Evolutionary conservation across 495 filamentous ascomycete genomes (phyloP).

Genomic region (Tuber melanosporum): DNA sequence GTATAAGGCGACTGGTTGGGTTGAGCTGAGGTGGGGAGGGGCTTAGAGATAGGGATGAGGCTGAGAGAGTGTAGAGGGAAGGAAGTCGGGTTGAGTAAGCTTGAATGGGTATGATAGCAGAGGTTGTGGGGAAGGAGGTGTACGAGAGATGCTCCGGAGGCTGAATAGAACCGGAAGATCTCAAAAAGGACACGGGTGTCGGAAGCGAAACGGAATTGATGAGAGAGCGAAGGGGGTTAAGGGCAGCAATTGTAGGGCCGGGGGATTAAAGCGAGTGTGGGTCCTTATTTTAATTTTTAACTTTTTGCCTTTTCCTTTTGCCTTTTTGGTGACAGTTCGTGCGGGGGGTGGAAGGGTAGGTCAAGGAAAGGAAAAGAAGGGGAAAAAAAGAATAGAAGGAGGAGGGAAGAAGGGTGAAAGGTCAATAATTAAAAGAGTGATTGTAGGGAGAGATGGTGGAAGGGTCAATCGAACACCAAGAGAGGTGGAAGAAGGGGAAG

Average conservation of each 20-base stretch:
- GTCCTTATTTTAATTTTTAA: not conserved
- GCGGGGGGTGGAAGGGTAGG: not conserved
- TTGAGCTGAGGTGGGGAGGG: slow-evolving; percentile 13
- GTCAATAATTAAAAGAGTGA: not conserved
- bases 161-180: not conserved
- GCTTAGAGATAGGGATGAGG: slow-evolving; percentile 27
- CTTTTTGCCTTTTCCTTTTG: not conserved
- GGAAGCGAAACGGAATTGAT: slow-evolving; percentile 19
- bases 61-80: slow-evolving; percentile 11
- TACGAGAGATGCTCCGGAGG: not conserved
- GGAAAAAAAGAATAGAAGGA: not conserved
- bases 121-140: not conserved
- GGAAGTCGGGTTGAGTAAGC: slow-evolving; percentile 12
- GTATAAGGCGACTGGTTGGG: slow-evolving; percentile 18
- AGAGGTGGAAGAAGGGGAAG: not conserved
- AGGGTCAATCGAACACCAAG: not conserved
- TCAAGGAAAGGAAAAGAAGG: not conserved
- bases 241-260: slow-evolving; percentile 21
- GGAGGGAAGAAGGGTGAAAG: not conserved
- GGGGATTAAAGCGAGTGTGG: slow-evolving; percentile 1
- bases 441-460: slow-evolving; percentile 8
- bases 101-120: slow-evolving; percentile 5
- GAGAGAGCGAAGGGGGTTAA: slow-evolving; percentile 10
- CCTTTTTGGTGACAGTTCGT: not conserved
- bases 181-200: slow-evolving; percentile 18